Base-by-base conservation (phyloP, 177 flowering plant genomes). In the Vitis hybrid region DNA sequence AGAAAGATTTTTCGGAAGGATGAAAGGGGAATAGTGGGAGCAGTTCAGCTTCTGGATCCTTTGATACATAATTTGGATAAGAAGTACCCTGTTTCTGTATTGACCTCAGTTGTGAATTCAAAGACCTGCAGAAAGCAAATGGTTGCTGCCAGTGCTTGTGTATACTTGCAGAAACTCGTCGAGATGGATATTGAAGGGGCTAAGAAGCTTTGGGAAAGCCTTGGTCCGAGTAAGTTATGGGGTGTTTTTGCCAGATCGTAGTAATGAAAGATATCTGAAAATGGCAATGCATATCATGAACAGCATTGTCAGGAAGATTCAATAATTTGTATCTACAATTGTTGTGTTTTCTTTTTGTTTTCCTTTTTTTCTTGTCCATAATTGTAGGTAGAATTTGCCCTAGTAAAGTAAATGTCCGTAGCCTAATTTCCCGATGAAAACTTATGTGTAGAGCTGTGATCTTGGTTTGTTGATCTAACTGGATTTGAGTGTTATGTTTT, bases 131-230 rank as follows among this genome's bases (percentile, higher is more conserved):
- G 94, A 65, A 93, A 89, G 65, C 86, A 84, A 70, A 93, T 95
- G 88, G 80, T 87, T 51, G 88, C 84, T 15, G 82, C 87, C 11
- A 96, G 99, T 60, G 98, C 91, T 54, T 75, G 79, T 71, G 80
- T 66, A 1, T 75, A 82, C 66, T 79, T 93, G 78, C 91, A 85
- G 76, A 93, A 91, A 66, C 92, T 92, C 60, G 88, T 78, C 5
- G 97, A 88, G 72, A 78, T 84, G 86, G 87, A 92, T 34, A 79
- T 88, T 23, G 90, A 88, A 21, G 99, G 99, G 1, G 87, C 96
- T 45, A 90, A 84, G 80, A 93, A 88, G 83, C 89, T 93, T 5
- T 68, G 77, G 62, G 98, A 93, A 26, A 76, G 82, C 78, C 84
- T 95, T 23, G 79, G 85, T 5, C 80, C 77, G 51, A 83, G 92